A percentile compares a stretch with the other conserved stretches of the same genome.
Conservation (phyloP, 257 asterid genomes). For the Primulina tabacum region DNA sequence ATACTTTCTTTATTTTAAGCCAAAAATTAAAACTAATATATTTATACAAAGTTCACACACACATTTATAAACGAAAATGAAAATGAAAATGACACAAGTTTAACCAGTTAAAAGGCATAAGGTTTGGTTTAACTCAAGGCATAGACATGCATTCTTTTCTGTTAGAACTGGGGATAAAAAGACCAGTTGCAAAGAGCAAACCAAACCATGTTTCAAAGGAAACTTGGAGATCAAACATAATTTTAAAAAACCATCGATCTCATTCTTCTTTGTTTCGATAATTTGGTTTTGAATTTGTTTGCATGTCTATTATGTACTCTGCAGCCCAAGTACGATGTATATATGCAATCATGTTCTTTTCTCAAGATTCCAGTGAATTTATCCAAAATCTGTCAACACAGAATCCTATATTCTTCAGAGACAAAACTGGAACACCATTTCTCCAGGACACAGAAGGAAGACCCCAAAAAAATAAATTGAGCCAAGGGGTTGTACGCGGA, state of each 20-base stretch:
- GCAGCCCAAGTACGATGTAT: background rate
- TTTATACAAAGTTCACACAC: background rate
- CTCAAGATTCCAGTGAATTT: background rate
- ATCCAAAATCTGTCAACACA: background rate
- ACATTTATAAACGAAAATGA: too few species aligned
- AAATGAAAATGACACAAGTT: background rate
- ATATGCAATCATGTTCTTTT: background rate
- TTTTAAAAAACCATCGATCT: background rate
- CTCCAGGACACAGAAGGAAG: constrained; percentile 11
- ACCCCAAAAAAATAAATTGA: constrained; percentile 10
- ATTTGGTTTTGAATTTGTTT: background rate
- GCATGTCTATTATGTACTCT: background rate
- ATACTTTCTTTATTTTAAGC: background rate
- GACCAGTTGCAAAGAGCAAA: background rate
- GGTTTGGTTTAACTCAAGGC: background rate
- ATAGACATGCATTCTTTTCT: background rate
- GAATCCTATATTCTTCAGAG: background rate
- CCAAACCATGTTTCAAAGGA: background rate
- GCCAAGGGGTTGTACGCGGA: background rate
- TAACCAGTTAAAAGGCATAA: background rate
- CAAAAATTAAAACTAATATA: background rate
- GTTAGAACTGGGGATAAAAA: background rate
- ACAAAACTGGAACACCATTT: constrained; percentile 6
- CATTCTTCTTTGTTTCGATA: background rate
- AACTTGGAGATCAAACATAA: background rate